Evolutionary conservation across 108 stramenopile genomes (phyloP), one percentile per base, ranked within the genome.

Genomic region (Chaetoceros muelleri): DNA sequence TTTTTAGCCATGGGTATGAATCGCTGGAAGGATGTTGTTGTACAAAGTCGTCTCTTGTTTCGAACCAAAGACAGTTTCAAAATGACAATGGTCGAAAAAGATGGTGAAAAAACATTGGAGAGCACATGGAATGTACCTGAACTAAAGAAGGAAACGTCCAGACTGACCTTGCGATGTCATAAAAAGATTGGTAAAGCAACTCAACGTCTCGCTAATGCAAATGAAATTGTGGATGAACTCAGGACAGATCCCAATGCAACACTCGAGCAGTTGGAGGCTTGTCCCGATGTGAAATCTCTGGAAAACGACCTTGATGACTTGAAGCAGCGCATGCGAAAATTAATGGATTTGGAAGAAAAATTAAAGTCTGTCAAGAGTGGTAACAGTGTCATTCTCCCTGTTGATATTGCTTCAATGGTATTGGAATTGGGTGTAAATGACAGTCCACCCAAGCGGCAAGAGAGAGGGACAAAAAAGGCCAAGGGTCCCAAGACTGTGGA

Each of bases 171-270:
- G 3, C 80, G 90, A 44, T 75, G 77, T 29, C 80, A 78, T 71
- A 92, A 92, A 49, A 92, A 92, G 56, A 78, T 85, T 18, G 86
- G 84, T 10, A 92, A 92, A 47, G 82, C 72, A 1, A 70, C 69
- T 24, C 46, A 65, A n/a, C 70, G 81, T 2, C 49, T 82, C 22
- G 46, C 55, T 50, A 74, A 73, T 30, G 82, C 89, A 17, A 59
- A 70, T 30, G 69, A 76, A n/a, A 48, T 65, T 27, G 71, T 82
- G 23, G 71, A 80, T 30, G 61, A 67, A 54, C 51, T 79, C 61
- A 76, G 53, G 29, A 44, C 54, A 23, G 46, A 55, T 27, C 70
- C 64, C 8, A 55, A 80, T 29, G 65, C 67, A 5, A 60, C 71
- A 13, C 27, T 80, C 70, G 65, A 82, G 55, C 69, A 84, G 58